Percentiles rank a stretch among this genome's conserved stretches.
These are phyloP conservation scores for Clathrus columnatus DNA, from an alignment of 768 basidiomycete species.

Conservation along the genomic window DNA sequence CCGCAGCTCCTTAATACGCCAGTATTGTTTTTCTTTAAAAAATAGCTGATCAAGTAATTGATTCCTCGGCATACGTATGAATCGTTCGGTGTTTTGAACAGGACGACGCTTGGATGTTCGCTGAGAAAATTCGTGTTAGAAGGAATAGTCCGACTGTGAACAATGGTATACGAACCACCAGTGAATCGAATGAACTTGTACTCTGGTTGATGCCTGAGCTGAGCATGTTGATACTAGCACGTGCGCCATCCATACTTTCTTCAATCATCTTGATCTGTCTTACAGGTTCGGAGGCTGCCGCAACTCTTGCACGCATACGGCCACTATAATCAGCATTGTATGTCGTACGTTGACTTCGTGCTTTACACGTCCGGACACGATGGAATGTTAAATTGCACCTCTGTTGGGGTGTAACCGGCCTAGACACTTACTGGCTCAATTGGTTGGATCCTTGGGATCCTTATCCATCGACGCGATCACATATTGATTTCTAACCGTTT, in stretches of 20 bases:
- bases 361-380: constrained; percentile 65
- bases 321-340: constrained; percentile 60
- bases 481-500: constrained; percentile 75
- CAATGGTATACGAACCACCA: constrained; percentile 44
- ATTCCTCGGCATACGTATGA: constrained; percentile 86
- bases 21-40: constrained; percentile 74
- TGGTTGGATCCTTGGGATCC: constrained; percentile 38
- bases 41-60: constrained; percentile 83
- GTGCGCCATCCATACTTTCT: constrained; percentile 57
- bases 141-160: neutral
- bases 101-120: constrained; percentile 50
- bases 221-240: constrained; percentile 68
- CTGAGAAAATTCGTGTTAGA: neutral
- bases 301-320: constrained; percentile 62
- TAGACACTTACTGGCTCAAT: constrained; percentile 16
- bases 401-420: neutral
- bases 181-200: constrained; percentile 46
- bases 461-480: constrained; percentile 80
- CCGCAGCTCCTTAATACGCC: constrained; percentile 69
- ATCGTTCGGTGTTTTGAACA: constrained; percentile 53
- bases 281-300: constrained; percentile 55
- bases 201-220: constrained; percentile 30
- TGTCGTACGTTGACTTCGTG: constrained; percentile 67
- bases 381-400: neutral
- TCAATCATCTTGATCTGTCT: constrained; percentile 69